Evolutionary conservation across 2,329 filamentous ascomycete genomes (phyloP).

Genomic region (Nectriaceae sp.): DNA sequence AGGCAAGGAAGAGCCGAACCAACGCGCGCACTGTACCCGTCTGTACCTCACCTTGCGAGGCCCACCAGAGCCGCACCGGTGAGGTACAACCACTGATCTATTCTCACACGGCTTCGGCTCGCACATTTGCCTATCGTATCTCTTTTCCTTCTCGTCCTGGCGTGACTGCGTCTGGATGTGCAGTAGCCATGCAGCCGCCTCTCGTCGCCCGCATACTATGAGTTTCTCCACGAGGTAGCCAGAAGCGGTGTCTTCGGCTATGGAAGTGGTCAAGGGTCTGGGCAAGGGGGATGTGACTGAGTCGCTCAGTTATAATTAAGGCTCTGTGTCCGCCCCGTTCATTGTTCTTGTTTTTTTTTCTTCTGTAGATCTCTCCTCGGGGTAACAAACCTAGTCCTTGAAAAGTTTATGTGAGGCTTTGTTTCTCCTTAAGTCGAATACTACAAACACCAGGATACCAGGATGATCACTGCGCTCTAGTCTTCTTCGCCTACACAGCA

Average conservation of each 20-base stretch:
- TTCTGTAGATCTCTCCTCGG: neutral
- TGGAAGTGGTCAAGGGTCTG: neutral
- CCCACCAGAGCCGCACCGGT: neutral
- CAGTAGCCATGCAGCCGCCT: conserved; percentile 21
- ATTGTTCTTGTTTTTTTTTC: conserved; percentile 4
- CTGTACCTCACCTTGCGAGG: neutral
- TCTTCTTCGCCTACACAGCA: neutral
- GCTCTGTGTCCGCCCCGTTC: conserved; percentile 1
- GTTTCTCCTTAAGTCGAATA: neutral
- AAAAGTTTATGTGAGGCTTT: neutral
- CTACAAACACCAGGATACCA: neutral
- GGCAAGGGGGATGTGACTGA: neutral
- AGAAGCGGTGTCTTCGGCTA: conserved; percentile 9
- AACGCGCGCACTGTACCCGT: neutral
- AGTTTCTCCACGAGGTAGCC: conserved; percentile 18
- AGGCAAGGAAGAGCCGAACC: neutral
- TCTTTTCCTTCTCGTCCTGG: neutral
- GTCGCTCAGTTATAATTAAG: neutral
- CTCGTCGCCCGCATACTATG: conserved; percentile 28
- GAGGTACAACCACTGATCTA: neutral
- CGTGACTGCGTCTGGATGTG: neutral
- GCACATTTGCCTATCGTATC: neutral
- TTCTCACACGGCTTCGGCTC: neutral
- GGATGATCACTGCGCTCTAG: neutral
- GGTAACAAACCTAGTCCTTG: neutral